Evolutionary conservation across 2,329 filamentous ascomycete genomes (phyloP), one percentile per base, ranked within the genome.

Genomic region (Penicillium hordei): DNA sequence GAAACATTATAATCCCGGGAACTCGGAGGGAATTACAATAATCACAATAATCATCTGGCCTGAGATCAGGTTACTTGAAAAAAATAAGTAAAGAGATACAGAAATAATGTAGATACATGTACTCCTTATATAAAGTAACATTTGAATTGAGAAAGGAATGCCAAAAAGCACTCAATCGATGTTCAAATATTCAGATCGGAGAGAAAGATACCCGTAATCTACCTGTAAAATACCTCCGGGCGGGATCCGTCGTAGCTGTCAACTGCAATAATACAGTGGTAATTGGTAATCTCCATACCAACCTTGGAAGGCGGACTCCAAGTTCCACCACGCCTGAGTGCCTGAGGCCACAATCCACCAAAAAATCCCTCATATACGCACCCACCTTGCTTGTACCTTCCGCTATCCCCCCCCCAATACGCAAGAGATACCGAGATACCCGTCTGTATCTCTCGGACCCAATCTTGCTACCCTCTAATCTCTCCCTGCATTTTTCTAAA

Each of bases 301-400:
- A 12, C 31, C 31, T 33, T 6, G 31, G 13, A 13, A 61, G 34
- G 42, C 49, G 55, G 49, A 55, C 43, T 45, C 27, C 10, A 12
- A 19, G 23, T 40, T 13, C 33, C 31, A 17, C 15, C 33, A 17
- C 17, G 13, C 15, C 13, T 34, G 5, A 7, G 15, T 34, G 50
- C 50, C 50, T 52, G 12, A 52, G 50, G 50, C 50, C 7, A n/a
- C 31, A 0, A 1, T 29, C 42, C 36, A 46, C 46, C 56, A 49
- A 36, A 66, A 66, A 66, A 65, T 66, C 63, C 64, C 64, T 66
- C 64, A 66, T 65, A 66, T 46, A 49, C 33, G 29, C 50, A 27
- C 27, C 46, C 58, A 48, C 51, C 53, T 52, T 60, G 48, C 49
- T 56, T 55, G 52, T 43, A 46, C 56, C 55, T 50, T 44, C 54